Conservation (phyloP, 371 early-diverging fungal species). For the Parasitella parasitica region DNA sequence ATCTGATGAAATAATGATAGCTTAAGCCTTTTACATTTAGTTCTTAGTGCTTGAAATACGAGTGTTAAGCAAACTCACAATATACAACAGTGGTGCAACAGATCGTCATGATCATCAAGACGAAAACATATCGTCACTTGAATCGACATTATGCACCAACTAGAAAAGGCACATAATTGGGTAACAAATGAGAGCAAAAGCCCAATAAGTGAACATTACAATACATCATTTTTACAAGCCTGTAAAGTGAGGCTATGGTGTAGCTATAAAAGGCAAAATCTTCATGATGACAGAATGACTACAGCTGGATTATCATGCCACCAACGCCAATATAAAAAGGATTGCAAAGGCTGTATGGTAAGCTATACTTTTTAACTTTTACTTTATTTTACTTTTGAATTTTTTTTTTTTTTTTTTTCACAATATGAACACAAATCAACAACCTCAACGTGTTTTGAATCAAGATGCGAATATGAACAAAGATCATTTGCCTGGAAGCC, state of each 20-base stretch:
- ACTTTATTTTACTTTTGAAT: no score
- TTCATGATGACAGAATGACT: slow-evolving; percentile 16
- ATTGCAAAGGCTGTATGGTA: neutral
- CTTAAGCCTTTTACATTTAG: no score
- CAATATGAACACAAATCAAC: neutral
- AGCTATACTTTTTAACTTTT: neutral
- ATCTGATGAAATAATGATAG: no score
- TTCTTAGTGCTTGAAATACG: no score
- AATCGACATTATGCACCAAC: neutral
- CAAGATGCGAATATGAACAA: neutral
- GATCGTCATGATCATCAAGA: neutral
- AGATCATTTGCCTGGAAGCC: slow-evolving; percentile 1
- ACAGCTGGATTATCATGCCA: neutral
- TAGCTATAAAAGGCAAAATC: slow-evolving; percentile 5
- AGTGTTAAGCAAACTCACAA: no score
- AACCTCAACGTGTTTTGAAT: neutral
- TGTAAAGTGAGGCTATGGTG: neutral
- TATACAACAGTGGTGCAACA: no score
- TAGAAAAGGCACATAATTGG: neutral
- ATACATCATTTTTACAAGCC: no score
- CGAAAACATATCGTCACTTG: slow-evolving; percentile 9
- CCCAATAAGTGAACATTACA: no score
- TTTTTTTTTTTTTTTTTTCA: no score
- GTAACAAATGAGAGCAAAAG: no score
- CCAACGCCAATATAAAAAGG: neutral